Evolutionary conservation across 1,139 yeast genomes (phyloP).

Genomic region (Saccharomyces hybrid): DNA sequence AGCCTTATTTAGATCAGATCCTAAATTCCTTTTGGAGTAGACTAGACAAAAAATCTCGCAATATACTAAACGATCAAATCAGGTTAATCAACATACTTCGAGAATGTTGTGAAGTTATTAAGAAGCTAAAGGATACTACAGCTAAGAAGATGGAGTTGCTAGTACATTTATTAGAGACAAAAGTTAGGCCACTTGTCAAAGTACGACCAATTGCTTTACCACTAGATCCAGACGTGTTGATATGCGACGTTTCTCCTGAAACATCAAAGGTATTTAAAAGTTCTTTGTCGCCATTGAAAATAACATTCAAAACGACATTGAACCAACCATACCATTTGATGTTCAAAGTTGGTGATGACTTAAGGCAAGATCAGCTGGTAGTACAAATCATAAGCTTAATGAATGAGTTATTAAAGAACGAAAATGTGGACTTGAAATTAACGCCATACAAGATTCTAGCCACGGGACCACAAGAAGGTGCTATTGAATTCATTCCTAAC

Average conservation of each 20-base stretch:
- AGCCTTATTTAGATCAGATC: slow-evolving; percentile 36
- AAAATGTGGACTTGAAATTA: slow-evolving; percentile 77
- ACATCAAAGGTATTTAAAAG: slow-evolving; percentile 85
- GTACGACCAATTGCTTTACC: slow-evolving; percentile 29
- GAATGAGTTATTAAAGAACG: slow-evolving; percentile 83
- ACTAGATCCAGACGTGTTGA: slow-evolving; percentile 37
- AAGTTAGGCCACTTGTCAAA: slow-evolving; percentile 27
- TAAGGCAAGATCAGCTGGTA: slow-evolving; percentile 92
- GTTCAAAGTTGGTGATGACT: slow-evolving; percentile 93
- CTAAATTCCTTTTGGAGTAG: slow-evolving; percentile 33
- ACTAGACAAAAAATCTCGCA: slow-evolving; percentile 18
- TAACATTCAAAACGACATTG: slow-evolving; percentile 63
- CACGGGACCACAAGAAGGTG: slow-evolving; percentile 84
- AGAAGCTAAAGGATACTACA: slow-evolving; percentile 46
- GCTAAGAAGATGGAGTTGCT: slow-evolving; percentile 48
- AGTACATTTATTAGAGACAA: slow-evolving; percentile 32
- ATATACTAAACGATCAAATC: slow-evolving; percentile 37
- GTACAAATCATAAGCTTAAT: slow-evolving; percentile 84
- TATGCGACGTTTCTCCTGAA: slow-evolving; percentile 72
- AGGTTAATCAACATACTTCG: slow-evolving; percentile 38
- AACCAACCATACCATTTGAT: slow-evolving; percentile 58
- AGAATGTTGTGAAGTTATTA: slow-evolving; percentile 39
- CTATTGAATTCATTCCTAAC: slow-evolving; percentile 87
- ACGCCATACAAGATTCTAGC: slow-evolving; percentile 90
- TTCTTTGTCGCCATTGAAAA: slow-evolving; percentile 78